phyloP scores from a whole-genome alignment of 1,284 basidiomycete genomes.

The Abortiporus biennis region DNA sequence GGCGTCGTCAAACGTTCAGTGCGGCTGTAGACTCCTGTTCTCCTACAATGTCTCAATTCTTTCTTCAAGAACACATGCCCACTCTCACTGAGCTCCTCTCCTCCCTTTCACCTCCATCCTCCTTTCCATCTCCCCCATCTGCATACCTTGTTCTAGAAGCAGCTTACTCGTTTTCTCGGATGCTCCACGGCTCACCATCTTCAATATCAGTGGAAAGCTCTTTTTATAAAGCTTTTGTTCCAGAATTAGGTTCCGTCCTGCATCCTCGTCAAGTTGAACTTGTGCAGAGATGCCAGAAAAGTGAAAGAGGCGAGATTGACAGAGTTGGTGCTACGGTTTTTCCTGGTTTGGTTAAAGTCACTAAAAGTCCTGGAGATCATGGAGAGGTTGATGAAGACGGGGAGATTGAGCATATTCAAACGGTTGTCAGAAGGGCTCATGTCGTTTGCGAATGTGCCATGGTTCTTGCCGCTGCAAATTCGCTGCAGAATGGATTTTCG shows the following conservation, averaged over 20 bases:
- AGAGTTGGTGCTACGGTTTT: slow-evolving; percentile 76
- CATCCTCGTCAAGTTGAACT: slow-evolving; percentile 70
- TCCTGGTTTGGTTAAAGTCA: slow-evolving; percentile 78
- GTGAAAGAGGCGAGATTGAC: slow-evolving; percentile 63
- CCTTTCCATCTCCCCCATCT: no score
- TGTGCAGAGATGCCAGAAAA: slow-evolving; percentile 69
- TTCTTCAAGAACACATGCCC: slow-evolving; percentile 64
- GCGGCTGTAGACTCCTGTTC: slow-evolving; percentile 73
- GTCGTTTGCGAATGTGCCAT: slow-evolving; percentile 79
- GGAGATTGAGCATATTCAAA: slow-evolving; percentile 51
- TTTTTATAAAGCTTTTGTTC: slow-evolving; percentile 78
- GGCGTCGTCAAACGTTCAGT: slow-evolving; percentile 80
- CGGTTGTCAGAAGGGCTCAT: slow-evolving; percentile 73
- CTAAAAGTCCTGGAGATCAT: slow-evolving; percentile 29
- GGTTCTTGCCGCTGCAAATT: neutral
- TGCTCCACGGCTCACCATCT: slow-evolving; percentile 70
- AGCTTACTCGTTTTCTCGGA: slow-evolving; percentile 71
- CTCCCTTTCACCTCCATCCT: slow-evolving; percentile 31
- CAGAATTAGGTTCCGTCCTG: slow-evolving; percentile 64
- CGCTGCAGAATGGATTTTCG: no score
- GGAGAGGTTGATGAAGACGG: slow-evolving; percentile 36
- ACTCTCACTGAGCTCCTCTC: slow-evolving; percentile 47
- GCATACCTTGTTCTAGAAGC: slow-evolving; percentile 55
- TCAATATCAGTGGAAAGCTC: no score
- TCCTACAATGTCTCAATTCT: slow-evolving; percentile 54